Percentiles rank a stretch among this genome's conserved stretches.
Evolutionary conservation across 1,284 basidiomycete genomes (phyloP).

Genomic region (Cystobasidium sp.): DNA sequence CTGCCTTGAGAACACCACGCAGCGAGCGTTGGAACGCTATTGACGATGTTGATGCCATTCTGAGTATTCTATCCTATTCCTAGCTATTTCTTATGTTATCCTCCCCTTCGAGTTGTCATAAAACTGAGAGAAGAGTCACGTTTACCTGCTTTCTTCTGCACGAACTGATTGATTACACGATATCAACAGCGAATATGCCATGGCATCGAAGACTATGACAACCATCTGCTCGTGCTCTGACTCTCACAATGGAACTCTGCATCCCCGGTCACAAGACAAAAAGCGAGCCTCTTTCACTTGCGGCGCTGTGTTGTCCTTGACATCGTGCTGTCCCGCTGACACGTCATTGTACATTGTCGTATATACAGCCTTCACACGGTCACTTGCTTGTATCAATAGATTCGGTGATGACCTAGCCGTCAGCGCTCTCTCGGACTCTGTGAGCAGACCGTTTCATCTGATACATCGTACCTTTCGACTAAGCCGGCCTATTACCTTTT

Average conservation of each 20-base stretch:
- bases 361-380: slow-evolving; percentile 49
- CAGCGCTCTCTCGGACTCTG: slow-evolving; percentile 23
- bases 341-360: not conserved
- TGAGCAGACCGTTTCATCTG: not conserved
- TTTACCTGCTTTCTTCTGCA: not conserved
- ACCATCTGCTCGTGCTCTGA: not conserved
- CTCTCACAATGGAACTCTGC: slow-evolving; percentile 29
- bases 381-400: slow-evolving; percentile 46
- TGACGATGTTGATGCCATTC: not conserved
- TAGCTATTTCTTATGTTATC: not conserved
- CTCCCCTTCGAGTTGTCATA: too few relatives aligned
- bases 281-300: slow-evolving; percentile 1
- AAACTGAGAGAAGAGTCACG: not conserved
- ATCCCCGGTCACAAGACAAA: slow-evolving; percentile 42
- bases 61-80: not conserved
- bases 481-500: too few relatives aligned
- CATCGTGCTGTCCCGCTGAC: not conserved
- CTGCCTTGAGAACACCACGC: not conserved
- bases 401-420: slow-evolving; percentile 52
- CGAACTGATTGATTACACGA: too few relatives aligned
- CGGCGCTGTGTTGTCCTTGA: not conserved
- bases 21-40: too few relatives aligned
- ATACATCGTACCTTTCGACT: not conserved
- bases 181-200: not conserved
- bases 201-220: not conserved